Evolutionary conservation across 225 moss, liverwort and hornwort genomes (phyloP).

Genomic region (Physcomitrium patens): DNA sequence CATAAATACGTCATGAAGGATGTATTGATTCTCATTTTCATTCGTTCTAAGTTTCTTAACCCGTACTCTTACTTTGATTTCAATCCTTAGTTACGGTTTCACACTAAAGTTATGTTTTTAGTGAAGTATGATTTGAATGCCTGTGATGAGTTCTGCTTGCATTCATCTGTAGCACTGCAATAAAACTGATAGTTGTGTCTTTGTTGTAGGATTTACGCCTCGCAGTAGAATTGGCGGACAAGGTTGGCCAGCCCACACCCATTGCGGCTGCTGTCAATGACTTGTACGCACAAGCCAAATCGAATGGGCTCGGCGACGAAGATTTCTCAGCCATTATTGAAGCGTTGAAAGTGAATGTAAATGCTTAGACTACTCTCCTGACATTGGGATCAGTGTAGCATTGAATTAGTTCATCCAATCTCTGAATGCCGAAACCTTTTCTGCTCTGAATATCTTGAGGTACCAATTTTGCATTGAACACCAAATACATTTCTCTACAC

Average conservation of each 20-base stretch:
- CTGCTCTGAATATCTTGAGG: no score
- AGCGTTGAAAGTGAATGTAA: slow-evolving; percentile 67
- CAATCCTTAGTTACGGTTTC: background rate
- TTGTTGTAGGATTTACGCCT: slow-evolving; percentile 77
- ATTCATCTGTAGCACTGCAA: background rate
- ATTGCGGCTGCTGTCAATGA: slow-evolving; percentile 79
- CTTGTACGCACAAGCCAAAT: slow-evolving; percentile 64
- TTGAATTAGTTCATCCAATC: slow-evolving; percentile 5
- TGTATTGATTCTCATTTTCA: background rate
- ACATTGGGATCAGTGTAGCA: slow-evolving; percentile 4
- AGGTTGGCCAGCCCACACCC: slow-evolving; percentile 70
- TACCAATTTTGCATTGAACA: no score
- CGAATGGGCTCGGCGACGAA: slow-evolving; percentile 70
- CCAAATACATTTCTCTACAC: no score
- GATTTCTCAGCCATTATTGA: slow-evolving; percentile 96
- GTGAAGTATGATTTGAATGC: background rate
- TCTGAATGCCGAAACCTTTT: no score
- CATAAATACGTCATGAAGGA: background rate
- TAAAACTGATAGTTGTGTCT: slow-evolving; percentile 6
- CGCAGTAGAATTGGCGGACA: slow-evolving; percentile 71
- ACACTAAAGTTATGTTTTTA: background rate
- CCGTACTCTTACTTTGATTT: background rate
- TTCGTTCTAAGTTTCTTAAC: background rate
- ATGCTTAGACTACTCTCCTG: slow-evolving; percentile 28
- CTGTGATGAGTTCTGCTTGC: background rate